Base-by-base conservation (phyloP, 2,329 filamentous ascomycete genomes). In the Zalaria obscura region DNA sequence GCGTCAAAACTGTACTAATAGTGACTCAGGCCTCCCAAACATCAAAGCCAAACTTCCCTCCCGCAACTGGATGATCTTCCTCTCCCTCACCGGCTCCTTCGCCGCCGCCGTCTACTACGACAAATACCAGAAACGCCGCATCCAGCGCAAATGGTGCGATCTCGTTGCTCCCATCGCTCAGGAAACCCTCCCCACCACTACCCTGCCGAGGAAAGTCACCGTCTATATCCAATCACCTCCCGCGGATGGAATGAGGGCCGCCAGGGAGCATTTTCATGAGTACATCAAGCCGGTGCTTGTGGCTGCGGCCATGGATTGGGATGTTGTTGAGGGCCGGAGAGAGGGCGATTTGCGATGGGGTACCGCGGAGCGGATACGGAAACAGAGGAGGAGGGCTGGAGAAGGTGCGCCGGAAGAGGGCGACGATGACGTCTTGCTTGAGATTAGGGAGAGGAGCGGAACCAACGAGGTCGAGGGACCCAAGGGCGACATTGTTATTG, bases 41-140 rank as follows among this genome's bases (percentile, higher is more conserved):
- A 75, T 95, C 46, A 82, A 83, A 45, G 73, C 79, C 52, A 86
- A 78, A 62, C 76, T 98, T 11, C 91, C 91, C 5, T 96, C 89
- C 11, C 83, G 91, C 47, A 96, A 96, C 61, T 98, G 91, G 91
- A 77, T 91, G 65, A 95, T 98, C 55, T 98, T 98, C 67, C 78
- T 88, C 62, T 71, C 81, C 37, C 61, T 96, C 42, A 80, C 81
- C 7, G 80, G 80, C 40, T 76, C 83, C 37, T 82, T 94, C 57
- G 77, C 84, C 4, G 78, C 76, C 10, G 83, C 86, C 40, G 72
- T 96, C 42, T 74, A 91, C 57, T 95, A 98, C 69, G 91, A 98
- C 64, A 85, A 85, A 56, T 80, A 84, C 45, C 81, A 96, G 65
- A 94, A 89, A 69, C 83, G 80, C 54, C 78, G 79, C 47, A 79